Evolutionary conservation across 768 basidiomycete species (phyloP), one percentile per base, ranked within the genome.

Genomic region (Rickenella mellea): DNA sequence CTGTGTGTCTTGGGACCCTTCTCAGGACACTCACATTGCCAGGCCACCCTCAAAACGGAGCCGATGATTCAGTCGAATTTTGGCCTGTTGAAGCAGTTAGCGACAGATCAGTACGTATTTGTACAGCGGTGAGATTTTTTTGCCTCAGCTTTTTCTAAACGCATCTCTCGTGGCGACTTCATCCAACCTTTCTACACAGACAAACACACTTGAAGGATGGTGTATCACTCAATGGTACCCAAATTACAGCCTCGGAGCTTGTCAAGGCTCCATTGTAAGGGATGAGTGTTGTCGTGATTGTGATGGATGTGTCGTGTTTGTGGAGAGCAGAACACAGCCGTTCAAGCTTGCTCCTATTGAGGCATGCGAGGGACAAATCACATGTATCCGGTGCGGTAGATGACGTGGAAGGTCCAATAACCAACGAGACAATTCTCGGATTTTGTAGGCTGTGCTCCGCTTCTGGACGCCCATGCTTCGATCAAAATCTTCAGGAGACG

Each of bases 311-410:
- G 53, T 87, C 86, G 27, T 91, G 89, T 87, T 64, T 91, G 49
- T 91, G 88, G 88, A 71, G 88, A 55, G 81, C 80, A 27, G 83
- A 91, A 91, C 60, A 76, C 73, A 47, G 89, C 86, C 43, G 71
- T 87, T 37, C 78, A 86, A 59, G 87, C 83, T 24, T 87, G 85
- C 55, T 68, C 74, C 38, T 78, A 80, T 54, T 90, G 89, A 87
- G 76, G 53, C 63, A 74, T 32, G 67, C 69, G 78, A 80, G 48
- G 73, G 74, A 33, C 70, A 67, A 49, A 75, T 84, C 28, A 73
- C 84, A 79, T 42, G 60, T 87, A 37, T 91, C 91, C 62, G 78
- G 78, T 50, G 62, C 78, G 28, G 69, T 84, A 14, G 68, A 72
- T 63, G 71, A 77, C 66, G 88, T 85, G 50, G 50, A n/a, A 11